Evolutionary conservation across 1,284 basidiomycete genomes (phyloP), one percentile per base, ranked within the genome.

Genomic region (Puccinia hordei): DNA sequence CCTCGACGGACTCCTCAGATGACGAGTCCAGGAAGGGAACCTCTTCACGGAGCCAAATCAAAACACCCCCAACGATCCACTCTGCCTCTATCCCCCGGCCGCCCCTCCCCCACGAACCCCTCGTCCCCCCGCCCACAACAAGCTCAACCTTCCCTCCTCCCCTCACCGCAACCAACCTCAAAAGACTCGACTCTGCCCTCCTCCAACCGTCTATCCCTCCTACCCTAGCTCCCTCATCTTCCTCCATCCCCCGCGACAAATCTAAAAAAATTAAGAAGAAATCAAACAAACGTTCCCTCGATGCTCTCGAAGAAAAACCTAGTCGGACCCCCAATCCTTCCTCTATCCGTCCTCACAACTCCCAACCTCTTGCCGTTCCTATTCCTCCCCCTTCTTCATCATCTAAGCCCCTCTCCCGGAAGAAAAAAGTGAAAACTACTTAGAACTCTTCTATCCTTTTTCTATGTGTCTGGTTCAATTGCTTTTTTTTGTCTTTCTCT

Each of bases 381-480:
- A 33, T 24, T 59, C 24, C 44, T 68, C 41, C 27, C 4, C 4
- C 12, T 24, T 57, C 53, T 19, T 8, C 41, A 17, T 33, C 66
- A 27, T 49, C 66, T 19, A 68, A 12, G 17, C 46, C 27, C 8
- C 17, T 33, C 22, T 63, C 59, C 22, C 66, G 66, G n/a, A 68
- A 68, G 22, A 68, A 68, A 15, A 68, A 68, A 68, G 4, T 68
- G 19, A 68, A 68, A 68, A 68, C 66, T 49, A 68, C 35, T 49
- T 33, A 68, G 2, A 68, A 12, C 33, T 41, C 24, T 4, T n/a
- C 38, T 38, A n/a, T 65, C 17, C 22, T 38, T 27, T 38, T 27
- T 65, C 27, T 8, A 27, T 19, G 33, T 65, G 35, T 65, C 61
- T 38, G n/a, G n/a, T n/a, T n/a, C 27, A 8, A n/a, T 57, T 57